Evolutionary conservation across 176 grass and related monocot species (phyloP).

Genomic region (Cenchrus americanus): DNA sequence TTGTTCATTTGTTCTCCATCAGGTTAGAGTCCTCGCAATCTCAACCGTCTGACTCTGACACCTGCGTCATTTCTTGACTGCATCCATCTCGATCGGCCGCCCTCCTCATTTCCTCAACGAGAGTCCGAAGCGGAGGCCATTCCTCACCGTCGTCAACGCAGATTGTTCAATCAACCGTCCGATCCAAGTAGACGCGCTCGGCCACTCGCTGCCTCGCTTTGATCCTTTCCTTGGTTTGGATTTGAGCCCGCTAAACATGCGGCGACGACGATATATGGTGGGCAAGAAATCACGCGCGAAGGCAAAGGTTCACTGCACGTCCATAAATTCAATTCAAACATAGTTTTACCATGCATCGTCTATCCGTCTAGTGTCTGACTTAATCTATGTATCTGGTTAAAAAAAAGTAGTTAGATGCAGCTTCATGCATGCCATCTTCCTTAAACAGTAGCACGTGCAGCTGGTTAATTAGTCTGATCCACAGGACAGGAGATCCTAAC

Average conservation of each 20-base stretch:
- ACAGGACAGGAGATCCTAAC: not conserved
- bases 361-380: not conserved
- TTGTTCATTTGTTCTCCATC: not conserved
- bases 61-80: conserved; percentile 18
- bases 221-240: not conserved
- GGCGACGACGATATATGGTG: not conserved
- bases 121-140: not conserved
- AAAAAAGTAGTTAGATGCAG: not conserved
- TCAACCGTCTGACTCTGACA: not conserved
- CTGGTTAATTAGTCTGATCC: not conserved
- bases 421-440: conserved; percentile 10
- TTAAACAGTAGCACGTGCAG: not conserved
- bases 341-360: not conserved
- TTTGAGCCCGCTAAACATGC: not conserved
- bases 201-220: conserved; percentile 3
- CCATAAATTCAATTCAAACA: not conserved
- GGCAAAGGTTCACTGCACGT: not conserved
- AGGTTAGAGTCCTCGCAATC: not conserved
- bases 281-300: not conserved
- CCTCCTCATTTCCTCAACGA: not conserved
- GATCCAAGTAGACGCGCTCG: not conserved
- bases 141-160: not conserved
- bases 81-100: conserved; percentile 1
- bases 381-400: not conserved
- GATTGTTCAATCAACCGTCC: not conserved